These are phyloP conservation scores for Penicillium crystallinum DNA, from an alignment of 495 filamentous ascomycete species.

Conservation along the genomic window DNA sequence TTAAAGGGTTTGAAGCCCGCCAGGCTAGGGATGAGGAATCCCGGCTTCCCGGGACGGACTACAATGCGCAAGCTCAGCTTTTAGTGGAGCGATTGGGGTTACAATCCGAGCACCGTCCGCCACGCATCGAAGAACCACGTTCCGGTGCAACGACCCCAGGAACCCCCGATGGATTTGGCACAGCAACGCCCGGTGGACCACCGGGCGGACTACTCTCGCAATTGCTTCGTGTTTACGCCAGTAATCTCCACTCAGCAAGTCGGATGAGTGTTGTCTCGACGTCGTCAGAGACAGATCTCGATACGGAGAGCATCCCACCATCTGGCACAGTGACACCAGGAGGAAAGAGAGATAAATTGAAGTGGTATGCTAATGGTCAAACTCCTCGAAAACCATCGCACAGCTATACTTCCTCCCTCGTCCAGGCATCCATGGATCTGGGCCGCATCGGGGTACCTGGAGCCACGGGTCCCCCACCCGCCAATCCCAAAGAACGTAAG, in stretches of 20 bases:
- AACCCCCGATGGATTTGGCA: constrained; percentile 17
- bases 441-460: constrained; percentile 22
- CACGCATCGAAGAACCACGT: constrained; percentile 6
- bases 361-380: constrained; percentile 29
- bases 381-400: constrained; percentile 11
- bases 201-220: constrained; percentile 23
- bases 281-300: constrained; percentile 13
- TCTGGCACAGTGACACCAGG: constrained; percentile 14
- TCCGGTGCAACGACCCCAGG: constrained; percentile 11
- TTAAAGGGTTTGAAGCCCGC: constrained; percentile 16
- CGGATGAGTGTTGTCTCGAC: constrained; percentile 22
- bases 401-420: constrained; percentile 27
- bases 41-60: constrained; percentile 3
- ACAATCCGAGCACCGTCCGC: not conserved
- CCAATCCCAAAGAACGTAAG: constrained; percentile 20
- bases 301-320: constrained; percentile 14
- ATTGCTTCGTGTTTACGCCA: constrained; percentile 27
- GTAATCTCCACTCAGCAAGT: constrained; percentile 18
- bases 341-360: constrained; percentile 30
- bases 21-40: constrained; percentile 17
- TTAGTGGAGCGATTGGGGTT: constrained; percentile 22
- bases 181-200: constrained; percentile 15
- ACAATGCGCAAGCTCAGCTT: constrained; percentile 23
- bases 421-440: constrained; percentile 27
- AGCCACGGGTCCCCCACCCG: constrained; percentile 22